Evolutionary conservation across 805 yeast species (phyloP).

Genomic region (Brettanomyces sp.): DNA sequence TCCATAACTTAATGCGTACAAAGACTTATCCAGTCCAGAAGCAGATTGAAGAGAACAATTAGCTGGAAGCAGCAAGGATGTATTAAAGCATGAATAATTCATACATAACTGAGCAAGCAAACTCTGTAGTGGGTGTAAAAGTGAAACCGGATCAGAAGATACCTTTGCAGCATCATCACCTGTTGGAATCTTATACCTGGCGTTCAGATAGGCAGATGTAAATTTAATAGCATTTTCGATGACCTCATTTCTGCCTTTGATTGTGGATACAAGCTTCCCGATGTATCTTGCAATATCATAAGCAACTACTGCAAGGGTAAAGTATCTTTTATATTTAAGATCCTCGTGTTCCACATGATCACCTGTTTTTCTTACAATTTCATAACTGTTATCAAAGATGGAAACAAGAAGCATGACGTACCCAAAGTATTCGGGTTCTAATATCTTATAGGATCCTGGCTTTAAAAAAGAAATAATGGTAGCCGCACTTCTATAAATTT

Average conservation of each 20-base stretch:
- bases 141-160: background rate
- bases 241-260: conserved; percentile 8
- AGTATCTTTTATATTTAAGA: conserved; percentile 39
- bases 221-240: conserved; percentile 21
- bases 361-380: conserved; percentile 49
- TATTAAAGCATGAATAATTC: conserved; percentile 22
- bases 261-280: conserved; percentile 18
- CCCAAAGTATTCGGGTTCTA: conserved; percentile 21
- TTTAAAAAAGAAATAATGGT: conserved; percentile 18
- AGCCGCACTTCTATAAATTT: conserved; percentile 5
- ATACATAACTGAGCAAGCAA: conserved; percentile 39
- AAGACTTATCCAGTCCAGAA: background rate
- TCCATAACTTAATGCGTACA: background rate
- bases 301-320: conserved; percentile 25
- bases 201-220: background rate
- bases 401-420: conserved; percentile 38
- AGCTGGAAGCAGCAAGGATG: conserved; percentile 6
- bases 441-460: conserved; percentile 14
- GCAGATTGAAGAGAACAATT: background rate
- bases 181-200: conserved; percentile 22
- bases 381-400: conserved; percentile 49
- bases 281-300: conserved; percentile 16
- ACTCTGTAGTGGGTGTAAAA: conserved; percentile 48
- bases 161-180: conserved; percentile 34
- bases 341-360: conserved; percentile 59